Conservation (phyloP, 208 protist genomes). For the Leishmania tarentolae region DNA sequence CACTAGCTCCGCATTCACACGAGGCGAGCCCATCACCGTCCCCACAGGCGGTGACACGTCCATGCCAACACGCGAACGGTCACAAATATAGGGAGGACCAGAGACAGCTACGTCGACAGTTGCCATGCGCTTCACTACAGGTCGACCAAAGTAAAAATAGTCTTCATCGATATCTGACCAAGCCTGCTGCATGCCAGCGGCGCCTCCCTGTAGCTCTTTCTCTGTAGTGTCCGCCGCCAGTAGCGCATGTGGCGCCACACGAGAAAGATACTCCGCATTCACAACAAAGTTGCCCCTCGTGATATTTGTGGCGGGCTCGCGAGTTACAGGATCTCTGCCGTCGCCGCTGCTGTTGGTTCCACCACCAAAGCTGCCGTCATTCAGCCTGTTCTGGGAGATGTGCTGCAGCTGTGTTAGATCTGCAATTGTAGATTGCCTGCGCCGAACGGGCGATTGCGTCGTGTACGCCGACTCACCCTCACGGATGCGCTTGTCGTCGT, state of each 20-base stretch:
- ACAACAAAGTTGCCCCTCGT: conserved; percentile 61
- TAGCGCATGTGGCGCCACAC: conserved; percentile 10
- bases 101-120: not conserved
- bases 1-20: conserved; percentile 32
- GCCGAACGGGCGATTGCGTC: not conserved
- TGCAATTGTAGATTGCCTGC: conserved; percentile 33
- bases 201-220: not conserved
- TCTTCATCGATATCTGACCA: conserved; percentile 69
- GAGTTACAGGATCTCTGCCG: conserved; percentile 1
- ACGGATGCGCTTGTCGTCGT: not conserved
- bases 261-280: conserved; percentile 49
- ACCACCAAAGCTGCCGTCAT: not conserved
- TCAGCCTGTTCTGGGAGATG: not conserved
- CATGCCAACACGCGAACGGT: not conserved
- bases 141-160: conserved; percentile 86
- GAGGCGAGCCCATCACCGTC: conserved; percentile 33
- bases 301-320: conserved; percentile 46
- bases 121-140: conserved; percentile 7
- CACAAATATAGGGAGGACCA: conserved; percentile 16
- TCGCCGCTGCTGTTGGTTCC: not conserved
- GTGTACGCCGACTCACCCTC: not conserved
- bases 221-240: not conserved
- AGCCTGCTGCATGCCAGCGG: conserved; percentile 2
- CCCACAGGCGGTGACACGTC: conserved; percentile 59
- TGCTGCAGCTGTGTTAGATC: conserved; percentile 33